These are phyloP conservation scores for Teunomyces kruisii DNA, from an alignment of 805 yeast genomes.

Conservation along the genomic window DNA sequence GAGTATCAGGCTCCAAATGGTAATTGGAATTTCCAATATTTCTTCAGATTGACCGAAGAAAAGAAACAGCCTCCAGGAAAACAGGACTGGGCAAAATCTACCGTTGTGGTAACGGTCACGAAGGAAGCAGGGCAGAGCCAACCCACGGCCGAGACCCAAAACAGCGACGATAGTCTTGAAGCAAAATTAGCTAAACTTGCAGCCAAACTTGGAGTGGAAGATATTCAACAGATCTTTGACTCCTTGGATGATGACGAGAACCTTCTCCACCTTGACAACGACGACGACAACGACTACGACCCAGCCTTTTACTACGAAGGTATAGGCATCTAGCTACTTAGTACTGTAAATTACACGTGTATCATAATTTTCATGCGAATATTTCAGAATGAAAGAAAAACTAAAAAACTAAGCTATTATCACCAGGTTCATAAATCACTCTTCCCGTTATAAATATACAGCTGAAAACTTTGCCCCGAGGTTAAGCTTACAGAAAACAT, in stretches of 20 bases:
- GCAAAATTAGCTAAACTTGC: not conserved
- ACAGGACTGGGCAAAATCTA: not conserved
- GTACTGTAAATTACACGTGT: conserved; percentile 4
- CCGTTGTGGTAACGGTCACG: conserved; percentile 3
- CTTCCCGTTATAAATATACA: not conserved
- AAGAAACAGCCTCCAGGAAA: not conserved
- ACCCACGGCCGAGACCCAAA: not conserved
- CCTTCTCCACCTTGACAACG: not conserved
- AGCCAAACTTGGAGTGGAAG: not conserved
- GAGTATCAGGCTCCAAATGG: conserved; percentile 22
- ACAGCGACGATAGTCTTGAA: not conserved
- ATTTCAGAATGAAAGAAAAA: not conserved
- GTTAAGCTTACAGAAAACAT: too few relatives aligned
- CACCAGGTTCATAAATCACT: conserved; percentile 1
- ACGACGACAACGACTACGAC: not conserved
- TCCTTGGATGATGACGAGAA: not conserved
- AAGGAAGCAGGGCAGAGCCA: not conserved
- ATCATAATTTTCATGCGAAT: not conserved
- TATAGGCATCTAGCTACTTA: not conserved
- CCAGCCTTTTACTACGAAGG: not conserved
- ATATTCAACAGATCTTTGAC: not conserved
- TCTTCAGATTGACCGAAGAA: conserved; percentile 5
- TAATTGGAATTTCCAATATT: conserved; percentile 29
- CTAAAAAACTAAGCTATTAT: not conserved
- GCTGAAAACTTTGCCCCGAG: not conserved